A percentile compares a stretch with the other conserved stretches of the same genome.
phyloP scores from a whole-genome alignment of 306 rosid genomes.

The Trichosanthes cucumerina region DNA sequence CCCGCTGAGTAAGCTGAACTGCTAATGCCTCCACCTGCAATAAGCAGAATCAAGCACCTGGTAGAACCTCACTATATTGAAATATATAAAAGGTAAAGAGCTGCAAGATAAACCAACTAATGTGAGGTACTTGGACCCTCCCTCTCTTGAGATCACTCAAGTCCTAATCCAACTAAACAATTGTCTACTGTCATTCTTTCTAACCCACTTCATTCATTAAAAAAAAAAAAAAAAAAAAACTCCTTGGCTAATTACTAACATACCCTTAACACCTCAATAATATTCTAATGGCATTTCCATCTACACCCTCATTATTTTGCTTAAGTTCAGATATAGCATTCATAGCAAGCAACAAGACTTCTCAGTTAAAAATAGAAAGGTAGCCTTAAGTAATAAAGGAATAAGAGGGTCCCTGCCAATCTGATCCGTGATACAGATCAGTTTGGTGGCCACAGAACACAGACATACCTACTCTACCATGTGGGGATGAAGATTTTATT shows the following conservation, averaged over 20 bases:
- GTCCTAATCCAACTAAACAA: too few relatives aligned
- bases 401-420: neutral
- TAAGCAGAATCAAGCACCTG: slow-evolving; percentile 3
- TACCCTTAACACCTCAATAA: too few relatives aligned
- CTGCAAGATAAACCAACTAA: too few relatives aligned
- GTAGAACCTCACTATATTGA: too few relatives aligned
- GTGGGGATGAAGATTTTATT: neutral
- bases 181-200: too few relatives aligned
- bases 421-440: neutral
- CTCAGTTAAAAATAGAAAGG: neutral
- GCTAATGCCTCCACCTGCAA: slow-evolving; percentile 70
- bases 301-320: neutral
- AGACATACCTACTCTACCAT: neutral
- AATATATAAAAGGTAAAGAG: too few relatives aligned
- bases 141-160: too few relatives aligned
- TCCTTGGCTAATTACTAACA: too few relatives aligned
- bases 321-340: neutral
- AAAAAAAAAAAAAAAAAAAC: too few relatives aligned
- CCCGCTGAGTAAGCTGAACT: slow-evolving; percentile 74
- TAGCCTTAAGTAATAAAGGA: neutral
- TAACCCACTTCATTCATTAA: too few relatives aligned
- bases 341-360: neutral
- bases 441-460: neutral
- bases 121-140: too few relatives aligned
- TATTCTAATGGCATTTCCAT: too few relatives aligned